These are phyloP conservation scores for Brettanomyces sp. DNA, from an alignment of 805 yeast species.

Conservation along the genomic window DNA sequence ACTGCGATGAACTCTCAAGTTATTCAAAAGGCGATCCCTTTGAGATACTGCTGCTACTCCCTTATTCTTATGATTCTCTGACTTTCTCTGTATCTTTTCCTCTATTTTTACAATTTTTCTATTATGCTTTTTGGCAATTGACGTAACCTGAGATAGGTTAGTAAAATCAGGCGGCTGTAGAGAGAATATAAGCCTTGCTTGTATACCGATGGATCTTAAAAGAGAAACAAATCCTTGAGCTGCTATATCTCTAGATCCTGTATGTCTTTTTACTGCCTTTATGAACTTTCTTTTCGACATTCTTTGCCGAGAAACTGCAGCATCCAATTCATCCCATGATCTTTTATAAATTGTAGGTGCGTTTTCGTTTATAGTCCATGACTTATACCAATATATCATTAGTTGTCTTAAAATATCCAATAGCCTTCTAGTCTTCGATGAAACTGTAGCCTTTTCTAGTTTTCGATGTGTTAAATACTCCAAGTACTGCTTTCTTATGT, in stretches of 20 bases:
- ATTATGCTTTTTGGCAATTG: conserved; percentile 8
- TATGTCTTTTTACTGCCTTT: conserved; percentile 30
- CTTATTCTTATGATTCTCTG: neutral
- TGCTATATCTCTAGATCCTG: conserved; percentile 70
- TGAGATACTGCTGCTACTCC: conserved; percentile 11
- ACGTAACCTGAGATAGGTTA: conserved; percentile 17
- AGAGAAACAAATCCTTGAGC: conserved; percentile 84
- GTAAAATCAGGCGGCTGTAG: conserved; percentile 88
- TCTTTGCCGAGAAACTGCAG: conserved; percentile 6
- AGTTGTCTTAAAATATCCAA: conserved; percentile 69
- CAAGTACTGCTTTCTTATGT: conserved; percentile 35
- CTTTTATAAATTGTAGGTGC: conserved; percentile 40
- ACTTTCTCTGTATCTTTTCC: conserved; percentile 1
- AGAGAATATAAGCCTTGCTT: conserved; percentile 70
- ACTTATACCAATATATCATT: conserved; percentile 46
- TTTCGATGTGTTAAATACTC: conserved; percentile 15
- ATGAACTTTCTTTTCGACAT: conserved; percentile 35
- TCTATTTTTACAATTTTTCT: neutral
- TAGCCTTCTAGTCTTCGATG: conserved; percentile 53
- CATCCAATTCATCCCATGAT: conserved; percentile 38
- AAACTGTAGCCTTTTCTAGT: conserved; percentile 12
- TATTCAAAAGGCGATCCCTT: conserved; percentile 20
- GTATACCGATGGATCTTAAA: conserved; percentile 59
- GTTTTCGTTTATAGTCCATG: conserved; percentile 25
- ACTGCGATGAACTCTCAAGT: conserved; percentile 17